Conservation (phyloP, 208 protist species). For the Herpetomonas tarakana region DNA sequence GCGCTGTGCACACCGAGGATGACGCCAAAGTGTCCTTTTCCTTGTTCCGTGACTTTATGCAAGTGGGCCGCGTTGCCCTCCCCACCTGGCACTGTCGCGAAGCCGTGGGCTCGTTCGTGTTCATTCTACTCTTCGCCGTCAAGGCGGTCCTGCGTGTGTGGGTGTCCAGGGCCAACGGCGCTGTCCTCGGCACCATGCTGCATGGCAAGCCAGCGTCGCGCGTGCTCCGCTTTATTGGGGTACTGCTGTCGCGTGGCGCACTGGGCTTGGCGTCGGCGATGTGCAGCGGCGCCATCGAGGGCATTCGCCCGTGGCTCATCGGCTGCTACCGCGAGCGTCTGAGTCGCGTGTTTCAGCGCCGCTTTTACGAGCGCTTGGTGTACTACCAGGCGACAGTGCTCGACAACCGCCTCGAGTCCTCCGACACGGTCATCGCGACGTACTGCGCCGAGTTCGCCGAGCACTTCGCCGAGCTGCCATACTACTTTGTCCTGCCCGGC, state of each 20-base stretch:
- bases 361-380: conserved; percentile 74
- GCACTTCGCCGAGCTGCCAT: conserved; percentile 87
- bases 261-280: conserved; percentile 39
- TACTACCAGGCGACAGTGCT: conserved; percentile 82
- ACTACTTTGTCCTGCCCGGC: conserved; percentile 81
- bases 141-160: conserved; percentile 73
- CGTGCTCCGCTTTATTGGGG: conserved; percentile 38
- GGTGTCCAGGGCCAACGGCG: conserved; percentile 59
- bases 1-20: conserved; percentile 48
- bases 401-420: conserved; percentile 67
- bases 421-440: conserved; percentile 76
- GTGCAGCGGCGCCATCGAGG: conserved; percentile 64
- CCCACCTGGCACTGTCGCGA: conserved; percentile 75
- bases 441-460: conserved; percentile 89
- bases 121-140: conserved; percentile 78
- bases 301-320: conserved; percentile 79
- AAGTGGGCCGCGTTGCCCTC: conserved; percentile 55
- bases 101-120: conserved; percentile 50
- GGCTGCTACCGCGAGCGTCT: conserved; percentile 79
- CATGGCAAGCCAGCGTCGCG: conserved; percentile 42
- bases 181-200: conserved; percentile 66
- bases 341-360: conserved; percentile 65
- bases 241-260: conserved; percentile 40
- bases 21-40: conserved; percentile 52
- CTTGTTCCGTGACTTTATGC: conserved; percentile 57